Base-by-base conservation (phyloP, 2,329 filamentous ascomycete genomes). In the Ophiostoma pallidulum region DNA sequence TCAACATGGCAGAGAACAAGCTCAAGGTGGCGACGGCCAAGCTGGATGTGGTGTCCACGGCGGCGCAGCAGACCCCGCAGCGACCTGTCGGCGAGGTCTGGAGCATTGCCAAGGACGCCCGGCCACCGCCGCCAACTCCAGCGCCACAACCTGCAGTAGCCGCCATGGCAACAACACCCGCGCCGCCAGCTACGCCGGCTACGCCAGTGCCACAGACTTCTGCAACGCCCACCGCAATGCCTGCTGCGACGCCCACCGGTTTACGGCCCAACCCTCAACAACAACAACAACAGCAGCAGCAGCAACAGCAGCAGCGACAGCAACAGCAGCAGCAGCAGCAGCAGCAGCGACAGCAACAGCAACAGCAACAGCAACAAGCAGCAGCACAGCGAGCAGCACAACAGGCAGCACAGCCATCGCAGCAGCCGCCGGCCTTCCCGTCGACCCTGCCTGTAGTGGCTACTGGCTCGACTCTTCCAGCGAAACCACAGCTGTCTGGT, bases 1-100 rank as follows among this genome's bases (percentile, higher is more conserved):
- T 91, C 53, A 91, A 88, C 61, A 85, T 94, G 79, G 71, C 80
- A 6, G 83, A 91, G 56, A 86, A 82, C 56, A 80, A 82, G 60
- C 67, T 74, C 40, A 78, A 75, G 52, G 67, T 69, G 8, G 78
- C 81, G 0, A 73, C 73, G 43, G 85, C 83, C 4, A 94, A 92
- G 67, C 67, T 94, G 28, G 75, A 77, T 2, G 78, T 92, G 1
- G 85, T 97, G 4, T 77, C 89, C 59, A 85, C 80, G 40, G 90
- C 91, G 12, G 88, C 84, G 0, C 75, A 74, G n/a, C 84, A 94
- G 41, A 96, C 90, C 1, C 91, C 91, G 0, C 74, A 91, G 57
- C 82, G 80, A 60, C 79, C 89, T 0, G 88, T 97, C 4, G 77
- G 71, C 9, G 89, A 96, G 64, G 90, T 96, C 0, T 96, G 87